Base-by-base conservation (phyloP, 257 asterid genomes). In the Solanum sejunctum region DNA sequence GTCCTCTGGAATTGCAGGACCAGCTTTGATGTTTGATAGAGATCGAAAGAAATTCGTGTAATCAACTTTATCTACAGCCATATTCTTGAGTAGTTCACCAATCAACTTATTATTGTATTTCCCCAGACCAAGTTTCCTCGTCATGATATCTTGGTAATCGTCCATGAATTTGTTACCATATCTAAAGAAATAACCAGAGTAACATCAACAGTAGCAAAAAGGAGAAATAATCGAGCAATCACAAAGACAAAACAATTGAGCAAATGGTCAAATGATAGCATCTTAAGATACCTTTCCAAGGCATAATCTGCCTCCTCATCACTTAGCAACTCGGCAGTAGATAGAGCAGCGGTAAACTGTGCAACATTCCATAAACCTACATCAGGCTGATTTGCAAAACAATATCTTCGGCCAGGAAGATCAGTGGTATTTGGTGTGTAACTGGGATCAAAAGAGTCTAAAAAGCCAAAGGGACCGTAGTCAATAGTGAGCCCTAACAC, bases 381-480 rank as follows among this genome's bases (percentile, higher is more conserved):
- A 91, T 97, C 99, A 52, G 99, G 99, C 88, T 97, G 99, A 91
- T 95, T 97, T 73, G 98, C 98, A 77, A 97, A 97, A 90, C 98
- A 93, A 56, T 97, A 97, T 89, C 99, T 92, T 92, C 98, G 90
- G 72, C 98, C 99, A 3, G 99, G 99, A 89, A 97, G 98, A 92
- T 97, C 99, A 61, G 99, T 97, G 55, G 99, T 96, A 87, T 97
- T 97, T 90, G 99, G 99, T 43, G 99, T 97, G 89, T 80, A 97
- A 87, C 95, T 92, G 72, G 98, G 99, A 89, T 95, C 99, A 90
- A 95, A 97, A 85, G 98, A 98, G 47, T 97, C 99, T 90, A 97
- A 89, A 91, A 97, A 97, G 47, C 99, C 99, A 78, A 94, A 97
- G 84, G 99, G 99, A 51, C 99, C 99, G 88, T 95, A 97, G 86